Evolutionary conservation across 352 stramenopile genomes (phyloP).

Genomic region (Phytophthora quininea): DNA sequence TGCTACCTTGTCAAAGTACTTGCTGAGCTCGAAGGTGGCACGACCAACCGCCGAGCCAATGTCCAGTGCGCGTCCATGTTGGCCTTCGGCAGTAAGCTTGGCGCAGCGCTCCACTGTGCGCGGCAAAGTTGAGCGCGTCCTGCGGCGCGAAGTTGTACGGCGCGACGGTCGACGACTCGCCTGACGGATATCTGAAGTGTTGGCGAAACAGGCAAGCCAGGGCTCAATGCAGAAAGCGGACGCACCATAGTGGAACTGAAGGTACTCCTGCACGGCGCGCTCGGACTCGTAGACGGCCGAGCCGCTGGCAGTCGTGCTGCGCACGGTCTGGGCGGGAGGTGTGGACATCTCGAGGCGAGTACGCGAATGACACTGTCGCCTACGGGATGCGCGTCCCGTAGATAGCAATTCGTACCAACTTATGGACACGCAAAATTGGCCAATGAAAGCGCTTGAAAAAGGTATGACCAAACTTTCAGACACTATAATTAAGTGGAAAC

Average conservation of each 20-base stretch:
- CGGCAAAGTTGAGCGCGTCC: slow-evolving; percentile 89
- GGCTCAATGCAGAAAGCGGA: neutral
- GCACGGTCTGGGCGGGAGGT: slow-evolving; percentile 28
- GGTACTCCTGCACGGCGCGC: slow-evolving; percentile 88
- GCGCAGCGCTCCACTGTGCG: slow-evolving; percentile 80
- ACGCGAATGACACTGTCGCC: neutral
- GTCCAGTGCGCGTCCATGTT: slow-evolving; percentile 89
- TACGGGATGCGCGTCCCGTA: no score
- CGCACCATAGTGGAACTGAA: slow-evolving; percentile 92
- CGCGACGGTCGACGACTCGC: slow-evolving; percentile 65
- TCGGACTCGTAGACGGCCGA: slow-evolving; percentile 89
- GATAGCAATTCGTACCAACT: no score
- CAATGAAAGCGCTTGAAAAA: no score
- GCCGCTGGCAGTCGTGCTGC: slow-evolving; percentile 89
- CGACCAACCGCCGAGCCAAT: slow-evolving; percentile 95
- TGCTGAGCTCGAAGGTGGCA: slow-evolving; percentile 93
- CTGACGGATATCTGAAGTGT: slow-evolving; percentile 27
- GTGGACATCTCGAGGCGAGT: slow-evolving; percentile 14
- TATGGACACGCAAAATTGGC: no score
- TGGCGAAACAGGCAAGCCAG: neutral
- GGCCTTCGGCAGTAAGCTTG: slow-evolving; percentile 50
- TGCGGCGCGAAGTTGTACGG: slow-evolving; percentile 74
- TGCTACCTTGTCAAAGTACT: slow-evolving; percentile 89
- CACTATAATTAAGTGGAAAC: no score
- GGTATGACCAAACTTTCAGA: no score